phyloP scores from a whole-genome alignment of 129 eudicot species.

The Tanacetum coccineum region DNA sequence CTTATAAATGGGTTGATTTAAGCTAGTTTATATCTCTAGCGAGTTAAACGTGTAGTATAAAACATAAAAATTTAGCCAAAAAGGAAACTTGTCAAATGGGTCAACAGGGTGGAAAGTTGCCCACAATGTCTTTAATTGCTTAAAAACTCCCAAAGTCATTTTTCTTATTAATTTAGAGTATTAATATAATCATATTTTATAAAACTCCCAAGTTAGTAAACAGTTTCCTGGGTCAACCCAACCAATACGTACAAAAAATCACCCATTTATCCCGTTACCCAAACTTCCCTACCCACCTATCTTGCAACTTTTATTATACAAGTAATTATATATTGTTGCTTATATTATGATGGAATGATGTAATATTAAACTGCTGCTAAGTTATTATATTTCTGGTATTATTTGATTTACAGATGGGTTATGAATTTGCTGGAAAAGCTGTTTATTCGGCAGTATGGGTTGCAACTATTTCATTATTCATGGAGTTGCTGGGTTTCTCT shows the following conservation, averaged over 20 bases:
- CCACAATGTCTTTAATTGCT: not conserved
- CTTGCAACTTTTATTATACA: too few species aligned
- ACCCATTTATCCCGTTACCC: too few species aligned
- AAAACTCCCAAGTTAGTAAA: not conserved
- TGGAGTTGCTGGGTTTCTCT: slow-evolving; percentile 88
- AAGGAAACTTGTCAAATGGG: not conserved
- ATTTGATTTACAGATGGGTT: slow-evolving; percentile 57
- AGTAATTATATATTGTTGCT: not conserved
- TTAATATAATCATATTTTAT: not conserved
- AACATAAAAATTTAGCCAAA: not conserved
- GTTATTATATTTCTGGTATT: not conserved
- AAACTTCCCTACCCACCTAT: too few species aligned
- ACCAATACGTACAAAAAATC: not conserved
- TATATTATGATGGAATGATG: slow-evolving; percentile 8
- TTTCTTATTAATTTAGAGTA: not conserved
- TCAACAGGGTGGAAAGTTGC: not conserved
- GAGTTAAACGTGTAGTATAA: not conserved
- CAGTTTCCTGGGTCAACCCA: not conserved
- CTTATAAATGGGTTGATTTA: not conserved
- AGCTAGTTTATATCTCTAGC: not conserved
- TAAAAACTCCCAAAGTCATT: not conserved
- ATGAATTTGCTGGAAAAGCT: slow-evolving; percentile 81
- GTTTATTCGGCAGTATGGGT: slow-evolving; percentile 84
- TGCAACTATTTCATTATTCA: slow-evolving; percentile 71
- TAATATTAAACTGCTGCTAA: not conserved